Percentiles rank a stretch among this genome's conserved stretches.
Conservation (phyloP, 805 yeast species). For the Candida sphagnicola region DNA sequence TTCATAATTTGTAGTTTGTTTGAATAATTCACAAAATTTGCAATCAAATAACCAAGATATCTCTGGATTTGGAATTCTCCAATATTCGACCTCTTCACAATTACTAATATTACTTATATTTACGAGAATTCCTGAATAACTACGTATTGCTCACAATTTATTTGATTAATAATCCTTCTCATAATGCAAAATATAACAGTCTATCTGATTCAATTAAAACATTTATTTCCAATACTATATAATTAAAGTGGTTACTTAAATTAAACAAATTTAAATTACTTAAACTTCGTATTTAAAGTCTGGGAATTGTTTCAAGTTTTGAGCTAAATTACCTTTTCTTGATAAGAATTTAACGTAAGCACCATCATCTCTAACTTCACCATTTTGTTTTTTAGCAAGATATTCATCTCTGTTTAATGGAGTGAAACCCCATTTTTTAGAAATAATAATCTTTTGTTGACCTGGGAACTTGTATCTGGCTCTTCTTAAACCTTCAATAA, state of each 20-base stretch:
- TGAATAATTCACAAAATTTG: no score
- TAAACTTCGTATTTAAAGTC: slow-evolving; percentile 60
- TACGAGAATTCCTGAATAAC: no score
- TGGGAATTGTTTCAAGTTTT: slow-evolving; percentile 93
- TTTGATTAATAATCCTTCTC: neutral
- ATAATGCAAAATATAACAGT: no score
- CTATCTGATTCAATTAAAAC: slow-evolving; percentile 1
- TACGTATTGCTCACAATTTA: no score
- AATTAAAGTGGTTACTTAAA: neutral
- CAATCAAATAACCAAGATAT: no score
- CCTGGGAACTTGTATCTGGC: slow-evolving; percentile 99
- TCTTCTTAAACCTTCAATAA: slow-evolving; percentile 99
- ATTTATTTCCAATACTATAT: slow-evolving; percentile 1
- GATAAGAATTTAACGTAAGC: slow-evolving; percentile 98
- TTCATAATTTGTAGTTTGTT: no score
- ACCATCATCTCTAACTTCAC: slow-evolving; percentile 99
- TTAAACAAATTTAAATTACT: slow-evolving; percentile 8
- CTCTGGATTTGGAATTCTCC: no score
- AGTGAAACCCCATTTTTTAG: slow-evolving; percentile 99
- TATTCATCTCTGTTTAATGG: slow-evolving; percentile 97
- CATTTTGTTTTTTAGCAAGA: slow-evolving; percentile 89
- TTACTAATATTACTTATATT: no score
- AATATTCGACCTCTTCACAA: no score
- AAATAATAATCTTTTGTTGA: slow-evolving; percentile 98
- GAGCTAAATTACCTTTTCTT: slow-evolving; percentile 91